Evolutionary conservation across 306 rosid species (phyloP), one percentile per base, ranked within the genome.

Genomic region (Ochetophila trinervis): DNA sequence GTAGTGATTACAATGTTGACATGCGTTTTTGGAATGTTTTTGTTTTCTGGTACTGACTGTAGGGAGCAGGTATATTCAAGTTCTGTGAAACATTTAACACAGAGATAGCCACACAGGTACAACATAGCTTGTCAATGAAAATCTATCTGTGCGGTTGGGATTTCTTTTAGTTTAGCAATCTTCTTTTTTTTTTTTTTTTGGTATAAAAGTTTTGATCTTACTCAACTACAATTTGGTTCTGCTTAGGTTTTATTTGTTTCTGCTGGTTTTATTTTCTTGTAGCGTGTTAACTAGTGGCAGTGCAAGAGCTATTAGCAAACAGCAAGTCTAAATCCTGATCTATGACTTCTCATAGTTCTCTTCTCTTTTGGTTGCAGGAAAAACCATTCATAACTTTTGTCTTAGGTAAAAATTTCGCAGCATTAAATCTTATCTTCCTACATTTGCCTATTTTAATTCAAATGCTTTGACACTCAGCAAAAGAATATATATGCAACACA

Each of bases 341-440:
- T 27, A 27, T 27, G 32, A 27, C 32, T 27, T 27, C 32, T 27
- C 34, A 35, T 53, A 67, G 50, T 68, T 67, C 73, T 74, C 66
- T 73, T 30, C 64, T 60, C 49, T 35, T 59, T 71, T 57, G 53
- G 64, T 47, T 84, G 82, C 97, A 93, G 99, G 84, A 71, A 63
- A 85, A 76, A 35, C 83, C 87, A 5, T 63, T 79, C 74, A 78
- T 93, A 69, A 73, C 96, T 52, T 93, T 90, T 78, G 99, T 93
- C 55, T 73, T 93, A 85, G 99, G 99, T 93, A 85, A 86, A 40
- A 53, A 21, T 52, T 51, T 24, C 22, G 15, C 66, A 27, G 62
- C 51, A 2, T 51, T 58, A 10, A 50, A 67, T 42, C 17, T 18
- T 67, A 67, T 42, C 17, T 18, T 67, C 5, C 20, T 60, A 10